Conservation (phyloP, 192 early-diverging fungal species). For the Coemansia sp. region DNA sequence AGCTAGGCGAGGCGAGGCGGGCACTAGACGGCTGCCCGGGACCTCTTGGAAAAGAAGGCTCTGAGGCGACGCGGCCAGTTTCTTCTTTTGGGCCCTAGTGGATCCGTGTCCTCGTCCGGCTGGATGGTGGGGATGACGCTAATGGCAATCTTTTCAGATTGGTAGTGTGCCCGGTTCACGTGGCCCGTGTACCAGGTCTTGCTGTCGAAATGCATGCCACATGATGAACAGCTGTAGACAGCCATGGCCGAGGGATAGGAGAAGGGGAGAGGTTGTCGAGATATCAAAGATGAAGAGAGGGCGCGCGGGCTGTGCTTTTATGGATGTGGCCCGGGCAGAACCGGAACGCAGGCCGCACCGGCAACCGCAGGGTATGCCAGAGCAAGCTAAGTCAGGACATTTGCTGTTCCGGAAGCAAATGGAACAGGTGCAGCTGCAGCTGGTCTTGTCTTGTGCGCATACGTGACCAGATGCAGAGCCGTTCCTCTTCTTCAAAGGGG, state of each 20-base stretch:
- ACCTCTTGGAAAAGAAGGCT: neutral
- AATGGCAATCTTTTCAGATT: constrained; percentile 1
- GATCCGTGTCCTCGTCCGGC: neutral
- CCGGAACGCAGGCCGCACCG: too few relatives aligned
- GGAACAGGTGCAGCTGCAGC: too few relatives aligned
- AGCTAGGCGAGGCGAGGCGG: too few relatives aligned
- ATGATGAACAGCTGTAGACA: constrained; percentile 13
- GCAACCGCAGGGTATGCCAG: too few relatives aligned
- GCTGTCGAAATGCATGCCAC: constrained; percentile 20
- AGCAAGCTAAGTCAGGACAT: too few relatives aligned
- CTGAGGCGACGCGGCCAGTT: neutral
- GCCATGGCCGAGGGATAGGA: constrained; percentile 3
- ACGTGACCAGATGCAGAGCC: too few relatives aligned
- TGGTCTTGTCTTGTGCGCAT: too few relatives aligned
- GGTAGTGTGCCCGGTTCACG: constrained; percentile 2
- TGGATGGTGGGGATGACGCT: neutral
- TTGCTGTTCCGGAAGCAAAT: too few relatives aligned
- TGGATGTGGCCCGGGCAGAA: neutral
- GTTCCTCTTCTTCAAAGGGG: too few relatives aligned
- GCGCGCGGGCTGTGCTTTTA: neutral
- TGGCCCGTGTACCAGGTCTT: constrained; percentile 27
- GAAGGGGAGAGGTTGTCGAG: neutral
- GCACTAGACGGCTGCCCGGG: too few relatives aligned
- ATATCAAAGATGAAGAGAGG: neutral
- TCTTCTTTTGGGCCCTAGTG: neutral